Base-by-base conservation (phyloP, 257 asterid species). In the Craterostigma plantagineum region DNA sequence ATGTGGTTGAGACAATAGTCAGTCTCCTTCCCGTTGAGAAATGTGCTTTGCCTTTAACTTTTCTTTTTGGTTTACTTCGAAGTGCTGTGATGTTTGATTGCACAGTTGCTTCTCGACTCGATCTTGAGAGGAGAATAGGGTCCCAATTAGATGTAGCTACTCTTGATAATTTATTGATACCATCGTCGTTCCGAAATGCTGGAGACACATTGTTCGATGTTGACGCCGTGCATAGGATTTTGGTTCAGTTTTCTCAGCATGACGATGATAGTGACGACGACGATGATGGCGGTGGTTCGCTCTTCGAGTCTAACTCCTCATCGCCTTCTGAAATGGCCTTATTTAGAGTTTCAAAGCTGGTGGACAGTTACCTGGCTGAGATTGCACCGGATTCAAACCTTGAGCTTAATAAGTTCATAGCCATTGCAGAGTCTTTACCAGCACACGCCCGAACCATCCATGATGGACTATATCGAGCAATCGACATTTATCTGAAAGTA, bases 251-350 rank as follows among this genome's bases (percentile, higher is more conserved):
- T 56, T 70, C 75, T 51, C 98, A 83, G 67, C 83, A 61, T 50
- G 95, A 90, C n/a, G n/a, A n/a, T 18, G 92, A 76, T 10, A 79
- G 92, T 48, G 94, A 90, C n/a, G 98, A 83, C 38, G 93, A 76
- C 72, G 95, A 79, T 11, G 90, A 70, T 14, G 74, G 61, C 10
- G 90, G 66, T 13, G 74, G 60, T 7, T 82, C 93, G 1, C 60
- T 70, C 3, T 82, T 76, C 14, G 98, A 78, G 37, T 65, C 77
- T 1, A 79, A 70, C 52, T 60, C 64, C 54, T 73, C 81, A 52
- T 57, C 85, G 3, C 98, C 93, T 0, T 74, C 95, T 14, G 93
- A 90, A 55, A 63, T 75, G 18, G 82, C 93, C 13, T 45, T 90
- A 42, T 69, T 65, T 55, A 79, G 79, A 65, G 98, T 90, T 14